Percentiles rank a stretch among this genome's conserved stretches.
Conservation (phyloP, 306 rosid genomes). For the Trifolium pratense region DNA sequence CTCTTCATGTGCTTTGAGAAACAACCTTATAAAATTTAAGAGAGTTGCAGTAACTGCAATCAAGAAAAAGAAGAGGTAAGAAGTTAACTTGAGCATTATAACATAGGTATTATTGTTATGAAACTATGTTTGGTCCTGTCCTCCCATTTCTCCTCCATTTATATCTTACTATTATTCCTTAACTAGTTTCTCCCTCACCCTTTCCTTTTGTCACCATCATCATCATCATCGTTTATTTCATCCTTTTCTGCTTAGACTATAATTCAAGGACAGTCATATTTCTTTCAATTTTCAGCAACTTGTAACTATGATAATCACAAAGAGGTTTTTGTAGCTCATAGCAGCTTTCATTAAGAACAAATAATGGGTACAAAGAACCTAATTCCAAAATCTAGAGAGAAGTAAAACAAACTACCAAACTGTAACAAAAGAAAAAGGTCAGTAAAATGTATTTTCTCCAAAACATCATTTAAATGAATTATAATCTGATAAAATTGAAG, state of each 20-base stretch:
- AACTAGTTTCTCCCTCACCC: constrained; percentile 16
- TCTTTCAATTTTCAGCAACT: not conserved
- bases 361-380: not conserved
- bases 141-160: constrained; percentile 1
- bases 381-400: not conserved
- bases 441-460: constrained; percentile 19
- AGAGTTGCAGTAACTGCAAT: constrained; percentile 84
- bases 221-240: constrained; percentile 2
- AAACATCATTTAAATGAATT: constrained; percentile 16
- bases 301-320: not conserved
- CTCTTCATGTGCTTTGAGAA: constrained; percentile 92
- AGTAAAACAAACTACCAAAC: constrained; percentile 20
- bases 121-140: constrained; percentile 22
- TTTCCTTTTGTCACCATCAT: not conserved
- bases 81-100: constrained; percentile 38
- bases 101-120: constrained; percentile 14
- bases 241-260: constrained; percentile 5
- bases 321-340: not conserved
- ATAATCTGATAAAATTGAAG: constrained; percentile 7
- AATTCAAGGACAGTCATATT: constrained; percentile 13
- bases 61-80: constrained; percentile 33
- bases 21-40: constrained; percentile 78
- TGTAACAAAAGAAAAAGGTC: constrained; percentile 11
- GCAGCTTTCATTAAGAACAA: constrained; percentile 23
- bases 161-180: constrained; percentile 17